Evolutionary conservation across 2,329 filamentous ascomycete genomes (phyloP).

Genomic region (Leptoxyphium fumago): DNA sequence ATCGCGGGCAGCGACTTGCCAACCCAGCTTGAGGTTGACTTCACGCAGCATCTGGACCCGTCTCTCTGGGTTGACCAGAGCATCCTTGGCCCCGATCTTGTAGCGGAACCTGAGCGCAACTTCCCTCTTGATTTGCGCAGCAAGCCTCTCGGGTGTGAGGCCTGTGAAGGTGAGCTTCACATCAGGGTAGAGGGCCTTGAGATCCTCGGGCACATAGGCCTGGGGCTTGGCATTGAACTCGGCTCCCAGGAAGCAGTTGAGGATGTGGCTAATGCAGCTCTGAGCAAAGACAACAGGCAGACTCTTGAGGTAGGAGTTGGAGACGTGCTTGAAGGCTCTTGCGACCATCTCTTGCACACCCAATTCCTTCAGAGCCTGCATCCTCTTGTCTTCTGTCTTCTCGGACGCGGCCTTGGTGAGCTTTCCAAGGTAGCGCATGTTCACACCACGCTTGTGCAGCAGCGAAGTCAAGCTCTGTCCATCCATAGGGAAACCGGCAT

Average conservation of each 20-base stretch:
- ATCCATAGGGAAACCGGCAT: constrained; percentile 97
- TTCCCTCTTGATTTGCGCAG: constrained; percentile 55
- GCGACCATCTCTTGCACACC: constrained; percentile 84
- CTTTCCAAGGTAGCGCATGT: constrained; percentile 86
- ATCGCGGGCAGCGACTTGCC: constrained; percentile 70
- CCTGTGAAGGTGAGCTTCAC: constrained; percentile 69
- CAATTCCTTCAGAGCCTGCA: constrained; percentile 64
- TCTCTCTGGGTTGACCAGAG: constrained; percentile 54
- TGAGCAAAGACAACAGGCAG: constrained; percentile 69
- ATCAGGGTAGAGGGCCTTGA: constrained; percentile 66
- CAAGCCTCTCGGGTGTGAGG: constrained; percentile 59
- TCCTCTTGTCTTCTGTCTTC: constrained; percentile 50
- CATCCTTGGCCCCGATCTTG: constrained; percentile 40
- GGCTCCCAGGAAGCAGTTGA: constrained; percentile 82
- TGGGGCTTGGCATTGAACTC: constrained; percentile 62
- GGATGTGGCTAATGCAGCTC: constrained; percentile 66
- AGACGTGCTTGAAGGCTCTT: constrained; percentile 89
- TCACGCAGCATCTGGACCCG: constrained; percentile 79
- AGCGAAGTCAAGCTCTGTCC: constrained; percentile 79
- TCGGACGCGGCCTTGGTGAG: constrained; percentile 48
- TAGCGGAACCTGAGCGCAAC: constrained; percentile 63
- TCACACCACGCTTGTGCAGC: constrained; percentile 93
- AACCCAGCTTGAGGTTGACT: constrained; percentile 71
- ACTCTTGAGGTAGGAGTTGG: constrained; percentile 62
- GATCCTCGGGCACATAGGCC: constrained; percentile 58